Evolutionary conservation across 345 rosid genomes (phyloP), one percentile per base, ranked within the genome.

Genomic region (Barbarea vulgaris): DNA sequence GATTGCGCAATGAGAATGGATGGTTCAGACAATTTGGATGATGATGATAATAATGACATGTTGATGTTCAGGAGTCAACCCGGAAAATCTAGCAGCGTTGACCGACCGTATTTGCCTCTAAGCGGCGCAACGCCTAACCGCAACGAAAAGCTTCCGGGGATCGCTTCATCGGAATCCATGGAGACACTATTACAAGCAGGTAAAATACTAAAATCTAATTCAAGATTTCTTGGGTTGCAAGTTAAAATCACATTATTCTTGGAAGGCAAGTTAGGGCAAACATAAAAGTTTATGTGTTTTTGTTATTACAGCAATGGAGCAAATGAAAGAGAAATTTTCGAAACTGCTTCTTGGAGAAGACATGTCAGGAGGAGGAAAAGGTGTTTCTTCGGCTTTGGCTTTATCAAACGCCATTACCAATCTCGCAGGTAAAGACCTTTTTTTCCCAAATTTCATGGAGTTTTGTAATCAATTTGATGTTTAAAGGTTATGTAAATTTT

Each of bases 331-430:
- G 63, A 83, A 18, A 27, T 87, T 87, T 39, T 81, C 85, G 3
- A 89, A 89, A 73, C 56, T 89, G 68, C 88, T 89, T 39, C 70
- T 87, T 47, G 95, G 95, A 11, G 92, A 89, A 78, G 95, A 89
- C 57, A 89, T 87, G 90, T 89, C 95, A 19, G 90, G 95, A 42
- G 90, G 92, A 70, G 95, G 95, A 19, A 89, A 86, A 74, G 95
- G 95, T 18, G 92, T 89, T 69, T 86, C 95, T 7, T 87, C 95
- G 0, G 95, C 95, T 61, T 77, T 89, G 80, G 95, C 95, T 24
- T 60, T 89, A 61, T 89, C 95, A 7, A 83, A 83, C 31, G 80
- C 86, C 69, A 81, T 83, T 31, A 83, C 86, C n/a, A 81, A 83
- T 42, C 84, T 83, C 5, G 86, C 86, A 7, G 85, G 85, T 82